Conservation (phyloP, 371 early-diverging fungal genomes). For the Choanephora cucurbitarum region DNA sequence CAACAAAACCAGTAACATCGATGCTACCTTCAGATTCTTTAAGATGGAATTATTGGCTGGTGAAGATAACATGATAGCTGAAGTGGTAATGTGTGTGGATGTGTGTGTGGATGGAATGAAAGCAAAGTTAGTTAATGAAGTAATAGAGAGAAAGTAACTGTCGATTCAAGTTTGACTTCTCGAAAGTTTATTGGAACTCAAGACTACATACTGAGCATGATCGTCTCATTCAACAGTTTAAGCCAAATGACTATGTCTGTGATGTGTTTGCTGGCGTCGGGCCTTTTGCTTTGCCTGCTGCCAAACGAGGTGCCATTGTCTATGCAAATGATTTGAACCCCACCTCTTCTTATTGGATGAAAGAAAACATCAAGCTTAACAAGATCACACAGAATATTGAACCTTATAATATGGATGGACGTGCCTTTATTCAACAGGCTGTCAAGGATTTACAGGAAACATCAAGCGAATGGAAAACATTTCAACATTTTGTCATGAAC, state of each 20-base stretch:
- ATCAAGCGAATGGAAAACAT: constrained; percentile 53
- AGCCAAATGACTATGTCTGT: constrained; percentile 78
- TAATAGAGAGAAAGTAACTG: constrained; percentile 88
- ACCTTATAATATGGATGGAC: constrained; percentile 89
- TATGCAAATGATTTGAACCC: constrained; percentile 99
- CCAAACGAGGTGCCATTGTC: constrained; percentile 80
- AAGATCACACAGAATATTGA: constrained; percentile 67
- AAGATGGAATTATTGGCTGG: constrained; percentile 97
- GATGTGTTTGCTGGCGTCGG: constrained; percentile 99
- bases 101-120: too few relatives aligned
- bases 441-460: constrained; percentile 45
- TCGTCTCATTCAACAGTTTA: constrained; percentile 81
- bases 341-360: constrained; percentile 76
- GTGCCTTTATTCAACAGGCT: constrained; percentile 82
- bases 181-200: constrained; percentile 99
- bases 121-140: too few relatives aligned
- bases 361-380: constrained; percentile 83
- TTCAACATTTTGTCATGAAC: constrained; percentile 97
- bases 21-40: constrained; percentile 94
- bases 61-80: constrained; percentile 80
- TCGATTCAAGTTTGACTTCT: constrained; percentile 92
- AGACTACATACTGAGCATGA: constrained; percentile 96
- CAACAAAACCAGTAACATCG: constrained; percentile 94
- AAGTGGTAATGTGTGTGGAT: too few relatives aligned
- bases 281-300: constrained; percentile 98